phyloP scores from a whole-genome alignment of 345 rosid species.

The Angophora floribunda region DNA sequence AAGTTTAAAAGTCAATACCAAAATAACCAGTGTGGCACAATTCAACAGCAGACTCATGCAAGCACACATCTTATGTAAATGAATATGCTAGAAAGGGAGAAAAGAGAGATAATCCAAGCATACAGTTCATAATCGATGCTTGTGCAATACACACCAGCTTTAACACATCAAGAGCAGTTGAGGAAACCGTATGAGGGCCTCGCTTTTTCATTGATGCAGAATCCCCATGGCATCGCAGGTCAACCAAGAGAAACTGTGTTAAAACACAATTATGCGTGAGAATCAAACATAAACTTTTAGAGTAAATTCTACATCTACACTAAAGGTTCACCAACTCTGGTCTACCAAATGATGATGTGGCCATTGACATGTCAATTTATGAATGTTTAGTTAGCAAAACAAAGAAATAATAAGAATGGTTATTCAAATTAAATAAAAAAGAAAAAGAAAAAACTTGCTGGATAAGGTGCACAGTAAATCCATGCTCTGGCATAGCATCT shows the following conservation, averaged over 20 bases:
- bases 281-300: not conserved
- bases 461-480: not conserved
- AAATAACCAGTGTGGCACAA: not conserved
- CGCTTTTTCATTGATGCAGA: constrained; percentile 66
- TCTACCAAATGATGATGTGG: not conserved
- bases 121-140: not conserved
- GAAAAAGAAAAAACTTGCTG: not conserved
- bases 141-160: constrained; percentile 49
- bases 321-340: not conserved
- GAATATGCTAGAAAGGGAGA: not conserved
- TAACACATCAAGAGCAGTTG: constrained; percentile 83
- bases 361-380: not conserved
- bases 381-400: not conserved
- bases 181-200: constrained; percentile 68
- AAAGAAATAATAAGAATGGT: not conserved
- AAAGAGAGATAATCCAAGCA: not conserved
- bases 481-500: not conserved
- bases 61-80: not conserved
- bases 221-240: constrained; percentile 95
- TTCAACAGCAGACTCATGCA: not conserved
- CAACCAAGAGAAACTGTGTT: constrained; percentile 79
- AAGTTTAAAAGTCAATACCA: not conserved
- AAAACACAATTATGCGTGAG: not conserved
- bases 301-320: not conserved
- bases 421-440: not conserved